phyloP scores from a whole-genome alignment of 1,284 basidiomycete species.

The Leucoagaricus sp. region DNA sequence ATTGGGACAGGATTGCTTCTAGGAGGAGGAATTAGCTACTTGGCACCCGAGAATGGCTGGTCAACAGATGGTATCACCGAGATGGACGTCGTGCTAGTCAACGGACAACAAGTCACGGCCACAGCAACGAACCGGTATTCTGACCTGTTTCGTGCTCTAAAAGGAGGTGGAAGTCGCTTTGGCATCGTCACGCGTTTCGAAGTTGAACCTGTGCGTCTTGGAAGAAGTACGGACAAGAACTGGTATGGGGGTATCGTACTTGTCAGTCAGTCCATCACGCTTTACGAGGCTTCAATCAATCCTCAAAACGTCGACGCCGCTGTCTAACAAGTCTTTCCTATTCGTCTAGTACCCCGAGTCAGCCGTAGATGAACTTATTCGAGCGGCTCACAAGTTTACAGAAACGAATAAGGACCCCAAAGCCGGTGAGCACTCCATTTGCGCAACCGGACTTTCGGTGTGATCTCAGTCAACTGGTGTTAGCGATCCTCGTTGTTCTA shows the following conservation, averaged over 20 bases:
- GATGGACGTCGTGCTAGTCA: conserved; percentile 41
- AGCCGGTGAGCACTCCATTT: conserved; percentile 29
- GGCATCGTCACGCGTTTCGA: conserved; percentile 43
- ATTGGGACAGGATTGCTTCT: conserved; percentile 42
- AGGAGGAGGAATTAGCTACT: conserved; percentile 40
- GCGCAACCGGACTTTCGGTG: background rate
- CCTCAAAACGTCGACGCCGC: conserved; percentile 10
- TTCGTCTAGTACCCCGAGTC: conserved; percentile 33
- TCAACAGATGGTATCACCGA: conserved; percentile 35
- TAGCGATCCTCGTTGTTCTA: conserved; percentile 15
- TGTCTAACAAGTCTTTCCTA: conserved; percentile 7
- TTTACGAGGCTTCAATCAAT: conserved; percentile 12
- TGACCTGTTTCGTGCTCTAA: conserved; percentile 42
- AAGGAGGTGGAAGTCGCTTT: conserved; percentile 42
- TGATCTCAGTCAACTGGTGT: background rate
- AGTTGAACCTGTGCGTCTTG: conserved; percentile 36
- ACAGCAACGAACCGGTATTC: conserved; percentile 36
- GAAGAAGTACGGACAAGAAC: conserved; percentile 33
- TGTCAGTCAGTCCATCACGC: conserved; percentile 24
- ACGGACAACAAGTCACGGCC: conserved; percentile 38
- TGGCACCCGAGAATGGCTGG: conserved; percentile 38
- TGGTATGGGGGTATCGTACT: conserved; percentile 39
- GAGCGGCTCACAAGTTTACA: conserved; percentile 38
- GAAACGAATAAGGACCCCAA: conserved; percentile 37
- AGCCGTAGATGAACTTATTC: conserved; percentile 33